These are phyloP conservation scores for Suillus cothurnatus DNA, from an alignment of 768 basidiomycete genomes.

Conservation along the genomic window DNA sequence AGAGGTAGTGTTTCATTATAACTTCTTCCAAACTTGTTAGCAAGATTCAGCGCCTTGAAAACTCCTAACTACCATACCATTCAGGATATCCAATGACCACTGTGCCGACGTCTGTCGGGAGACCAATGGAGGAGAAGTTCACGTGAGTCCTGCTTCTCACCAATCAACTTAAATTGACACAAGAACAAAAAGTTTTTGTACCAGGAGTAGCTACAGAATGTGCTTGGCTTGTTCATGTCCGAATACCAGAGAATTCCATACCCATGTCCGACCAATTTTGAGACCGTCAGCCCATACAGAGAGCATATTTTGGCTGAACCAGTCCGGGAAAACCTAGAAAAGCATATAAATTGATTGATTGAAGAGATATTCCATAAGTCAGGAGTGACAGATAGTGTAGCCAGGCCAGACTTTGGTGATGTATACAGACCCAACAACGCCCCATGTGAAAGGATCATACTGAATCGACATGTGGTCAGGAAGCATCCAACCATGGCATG, in stretches of 20 bases:
- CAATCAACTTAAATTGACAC: neutral
- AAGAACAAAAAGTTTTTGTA: conserved; percentile 15
- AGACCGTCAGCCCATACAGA: conserved; percentile 65
- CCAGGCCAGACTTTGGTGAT: conserved; percentile 81
- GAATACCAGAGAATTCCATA: conserved; percentile 64
- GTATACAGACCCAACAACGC: conserved; percentile 66
- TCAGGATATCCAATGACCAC: conserved; percentile 64
- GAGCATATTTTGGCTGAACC: conserved; percentile 55
- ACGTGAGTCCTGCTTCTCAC: conserved; percentile 47
- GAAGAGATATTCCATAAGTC: no score
- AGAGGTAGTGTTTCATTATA: conserved; percentile 60
- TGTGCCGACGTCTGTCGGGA: conserved; percentile 55
- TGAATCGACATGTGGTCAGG: conserved; percentile 21
- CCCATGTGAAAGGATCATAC: conserved; percentile 66
- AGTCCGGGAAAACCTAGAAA: conserved; percentile 58
- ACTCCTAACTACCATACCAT: conserved; percentile 44
- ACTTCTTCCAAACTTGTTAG: conserved; percentile 33
- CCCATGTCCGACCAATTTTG: conserved; percentile 54
- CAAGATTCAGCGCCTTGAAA: neutral
- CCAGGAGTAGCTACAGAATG: conserved; percentile 67
- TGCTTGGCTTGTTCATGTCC: conserved; percentile 73
- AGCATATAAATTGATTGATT: neutral
- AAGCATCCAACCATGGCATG: neutral
- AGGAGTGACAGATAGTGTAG: conserved; percentile 49
- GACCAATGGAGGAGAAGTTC: conserved; percentile 56